Evolutionary conservation across 805 yeast species (phyloP).

Genomic region (Spathaspora arborariae): DNA sequence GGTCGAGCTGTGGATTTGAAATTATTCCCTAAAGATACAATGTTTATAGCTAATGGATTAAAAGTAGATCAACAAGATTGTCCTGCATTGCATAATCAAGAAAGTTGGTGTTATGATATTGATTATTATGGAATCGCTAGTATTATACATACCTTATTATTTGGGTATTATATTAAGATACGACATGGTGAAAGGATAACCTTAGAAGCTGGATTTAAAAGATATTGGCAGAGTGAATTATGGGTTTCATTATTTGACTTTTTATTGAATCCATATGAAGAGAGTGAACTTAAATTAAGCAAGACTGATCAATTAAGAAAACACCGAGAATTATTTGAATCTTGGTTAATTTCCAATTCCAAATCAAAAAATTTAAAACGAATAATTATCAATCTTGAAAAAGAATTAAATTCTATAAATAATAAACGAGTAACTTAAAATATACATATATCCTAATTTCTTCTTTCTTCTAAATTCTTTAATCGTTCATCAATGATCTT

Average conservation of each 20-base stretch:
- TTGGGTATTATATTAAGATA: constrained; percentile 60
- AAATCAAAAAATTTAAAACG: constrained; percentile 20
- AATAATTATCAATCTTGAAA: constrained; percentile 34
- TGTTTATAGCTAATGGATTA: constrained; percentile 55
- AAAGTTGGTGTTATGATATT: constrained; percentile 73
- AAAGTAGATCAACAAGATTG: constrained; percentile 67
- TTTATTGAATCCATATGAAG: constrained; percentile 55
- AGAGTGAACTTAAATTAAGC: constrained; percentile 31
- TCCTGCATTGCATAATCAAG: constrained; percentile 55
- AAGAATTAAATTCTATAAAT: constrained; percentile 16
- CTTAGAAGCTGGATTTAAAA: constrained; percentile 48
- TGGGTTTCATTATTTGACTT: constrained; percentile 68
- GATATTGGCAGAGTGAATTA: constrained; percentile 71
- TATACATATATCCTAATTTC: background rate
- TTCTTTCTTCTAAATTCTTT: constrained; percentile 7
- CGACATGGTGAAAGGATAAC: constrained; percentile 22
- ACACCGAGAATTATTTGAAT: constrained; percentile 37
- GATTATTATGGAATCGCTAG: constrained; percentile 84
- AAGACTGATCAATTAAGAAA: constrained; percentile 30
- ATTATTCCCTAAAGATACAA: constrained; percentile 43
- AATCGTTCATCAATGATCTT: constrained; percentile 52
- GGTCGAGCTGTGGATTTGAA: constrained; percentile 75
- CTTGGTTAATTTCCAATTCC: constrained; percentile 31
- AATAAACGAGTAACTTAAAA: constrained; percentile 8
- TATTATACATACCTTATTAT: constrained; percentile 67